phyloP scores from a whole-genome alignment of 1,139 yeast species.

The Suhomyces chickasaworum region DNA sequence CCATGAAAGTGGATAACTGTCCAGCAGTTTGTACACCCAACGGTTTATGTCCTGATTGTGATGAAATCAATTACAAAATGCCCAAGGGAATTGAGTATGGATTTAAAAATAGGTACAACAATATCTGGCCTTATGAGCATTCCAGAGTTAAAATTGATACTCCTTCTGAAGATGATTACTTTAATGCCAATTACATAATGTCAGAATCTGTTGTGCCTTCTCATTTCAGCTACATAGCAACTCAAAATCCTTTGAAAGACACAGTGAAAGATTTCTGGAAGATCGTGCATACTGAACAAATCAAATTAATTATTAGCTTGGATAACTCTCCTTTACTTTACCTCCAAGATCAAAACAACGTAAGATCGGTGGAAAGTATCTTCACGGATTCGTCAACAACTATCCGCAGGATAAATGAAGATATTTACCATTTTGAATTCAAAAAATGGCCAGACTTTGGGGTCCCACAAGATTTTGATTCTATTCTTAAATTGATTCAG shows the following conservation, averaged over 20 bases:
- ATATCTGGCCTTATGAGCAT: conserved; percentile 51
- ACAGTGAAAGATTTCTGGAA: conserved; percentile 50
- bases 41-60: conserved; percentile 48
- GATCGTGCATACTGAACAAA: conserved; percentile 52
- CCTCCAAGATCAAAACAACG: conserved; percentile 13
- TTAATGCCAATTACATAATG: conserved; percentile 44
- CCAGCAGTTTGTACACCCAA: conserved; percentile 41
- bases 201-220: conserved; percentile 21
- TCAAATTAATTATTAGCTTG: conserved; percentile 68
- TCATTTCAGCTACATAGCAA: conserved; percentile 41
- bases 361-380: conserved; percentile 12
- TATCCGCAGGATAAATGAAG: conserved; percentile 26
- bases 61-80: conserved; percentile 45
- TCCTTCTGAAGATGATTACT: conserved; percentile 38
- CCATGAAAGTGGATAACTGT: background rate
- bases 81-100: conserved; percentile 56
- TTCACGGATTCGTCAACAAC: conserved; percentile 14
- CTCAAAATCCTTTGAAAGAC: conserved; percentile 45
- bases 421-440: conserved; percentile 67
- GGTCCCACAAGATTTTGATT: conserved; percentile 55
- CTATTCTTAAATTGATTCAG: conserved; percentile 53
- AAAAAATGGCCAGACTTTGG: conserved; percentile 85
- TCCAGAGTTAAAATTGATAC: conserved; percentile 39
- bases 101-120: conserved; percentile 46
- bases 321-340: conserved; percentile 42